phyloP scores from a whole-genome alignment of 345 rosid species.

The Carallia pectinifolia region DNA sequence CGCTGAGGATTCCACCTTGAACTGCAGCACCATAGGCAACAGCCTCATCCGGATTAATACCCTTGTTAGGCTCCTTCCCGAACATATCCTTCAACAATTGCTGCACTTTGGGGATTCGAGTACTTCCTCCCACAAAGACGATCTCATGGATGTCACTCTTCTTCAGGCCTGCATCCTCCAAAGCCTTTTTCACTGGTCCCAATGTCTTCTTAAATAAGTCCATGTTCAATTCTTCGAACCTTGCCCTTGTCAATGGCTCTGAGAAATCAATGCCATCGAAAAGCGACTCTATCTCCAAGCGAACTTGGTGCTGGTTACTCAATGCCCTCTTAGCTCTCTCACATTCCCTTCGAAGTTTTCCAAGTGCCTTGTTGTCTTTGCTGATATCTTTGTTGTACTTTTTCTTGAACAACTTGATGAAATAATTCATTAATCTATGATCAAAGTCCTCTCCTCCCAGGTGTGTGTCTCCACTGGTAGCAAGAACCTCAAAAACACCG shows the following conservation, averaged over 20 bases:
- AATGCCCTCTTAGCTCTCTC: constrained; percentile 57
- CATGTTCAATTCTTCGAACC: constrained; percentile 55
- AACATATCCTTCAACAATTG: constrained; percentile 51
- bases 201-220: constrained; percentile 56
- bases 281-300: constrained; percentile 50
- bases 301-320: constrained; percentile 48
- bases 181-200: constrained; percentile 46
- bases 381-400: constrained; percentile 48
- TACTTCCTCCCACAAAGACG: constrained; percentile 67
- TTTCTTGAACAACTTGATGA: constrained; percentile 48
- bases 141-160: constrained; percentile 45
- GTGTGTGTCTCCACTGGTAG: too few relatives aligned
- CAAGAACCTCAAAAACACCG: too few relatives aligned
- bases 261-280: constrained; percentile 57
- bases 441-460: too few relatives aligned
- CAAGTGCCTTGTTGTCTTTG: constrained; percentile 43
- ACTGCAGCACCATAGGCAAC: constrained; percentile 63
- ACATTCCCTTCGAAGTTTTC: constrained; percentile 52
- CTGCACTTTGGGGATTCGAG: constrained; percentile 53
- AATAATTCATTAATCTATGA: constrained; percentile 40
- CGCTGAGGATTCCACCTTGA: constrained; percentile 42
- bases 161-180: constrained; percentile 47
- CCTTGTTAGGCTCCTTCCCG: constrained; percentile 49
- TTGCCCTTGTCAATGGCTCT: constrained; percentile 50
- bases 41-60: constrained; percentile 62